These are phyloP conservation scores for Phytopythium ostracodes DNA, from an alignment of 352 stramenopile genomes.

Conservation along the genomic window DNA sequence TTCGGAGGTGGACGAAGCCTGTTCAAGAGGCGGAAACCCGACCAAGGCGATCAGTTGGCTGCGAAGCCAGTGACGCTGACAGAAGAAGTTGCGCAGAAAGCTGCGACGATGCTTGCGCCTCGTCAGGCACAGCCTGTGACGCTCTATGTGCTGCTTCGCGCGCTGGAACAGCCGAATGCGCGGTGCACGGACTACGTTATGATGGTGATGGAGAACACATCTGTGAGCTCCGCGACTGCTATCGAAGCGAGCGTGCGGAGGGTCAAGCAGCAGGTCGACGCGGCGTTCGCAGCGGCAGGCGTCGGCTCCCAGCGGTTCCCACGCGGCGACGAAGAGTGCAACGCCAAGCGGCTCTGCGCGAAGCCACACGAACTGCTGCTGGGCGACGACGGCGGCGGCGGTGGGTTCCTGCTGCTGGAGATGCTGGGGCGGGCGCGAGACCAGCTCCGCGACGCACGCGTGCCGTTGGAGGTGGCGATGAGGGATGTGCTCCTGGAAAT, in stretches of 20 bases:
- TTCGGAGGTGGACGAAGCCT: conserved; percentile 18
- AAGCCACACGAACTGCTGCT: neutral
- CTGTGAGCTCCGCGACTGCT: conserved; percentile 4
- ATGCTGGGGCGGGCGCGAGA: conserved; percentile 19
- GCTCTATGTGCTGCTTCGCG: conserved; percentile 29
- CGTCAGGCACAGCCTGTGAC: conserved; percentile 16
- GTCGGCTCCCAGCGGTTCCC: conserved; percentile 6
- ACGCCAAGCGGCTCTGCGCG: conserved; percentile 29
- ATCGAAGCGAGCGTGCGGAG: conserved; percentile 16
- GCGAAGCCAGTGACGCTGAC: conserved; percentile 4
- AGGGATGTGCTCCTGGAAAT: conserved; percentile 11
- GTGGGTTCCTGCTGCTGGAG: conserved; percentile 43
- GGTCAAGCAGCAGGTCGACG: conserved; percentile 14
- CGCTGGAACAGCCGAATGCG: conserved; percentile 4
- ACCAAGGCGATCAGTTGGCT: conserved; percentile 5
- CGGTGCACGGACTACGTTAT: conserved; percentile 4
- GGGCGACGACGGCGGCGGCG: conserved; percentile 25
- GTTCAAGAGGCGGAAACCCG: conserved; percentile 22
- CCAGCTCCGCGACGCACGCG: conserved; percentile 19
- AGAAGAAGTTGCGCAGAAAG: neutral
- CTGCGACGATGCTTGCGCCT: conserved; percentile 18
- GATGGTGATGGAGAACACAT: conserved; percentile 2
- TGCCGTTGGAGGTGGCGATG: conserved; percentile 40
- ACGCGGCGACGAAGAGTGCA: conserved; percentile 51
- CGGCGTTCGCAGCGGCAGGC: neutral